phyloP scores from a whole-genome alignment of 176 grass and related monocot genomes.

The Avena insularis region DNA sequence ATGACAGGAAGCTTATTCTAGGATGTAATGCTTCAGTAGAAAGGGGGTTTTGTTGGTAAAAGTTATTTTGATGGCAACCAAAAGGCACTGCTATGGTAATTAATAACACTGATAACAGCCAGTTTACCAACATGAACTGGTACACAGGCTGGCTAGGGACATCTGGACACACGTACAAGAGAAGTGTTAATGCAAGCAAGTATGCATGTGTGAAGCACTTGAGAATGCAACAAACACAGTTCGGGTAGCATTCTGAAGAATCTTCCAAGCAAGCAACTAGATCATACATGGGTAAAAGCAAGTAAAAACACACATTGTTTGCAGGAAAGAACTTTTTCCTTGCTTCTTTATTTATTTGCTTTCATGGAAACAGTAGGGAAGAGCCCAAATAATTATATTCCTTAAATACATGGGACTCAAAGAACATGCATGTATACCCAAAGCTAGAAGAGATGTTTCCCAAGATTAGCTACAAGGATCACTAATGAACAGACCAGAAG shows the following conservation, averaged over 20 bases:
- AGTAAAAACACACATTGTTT: constrained; percentile 5
- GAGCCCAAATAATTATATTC: constrained; percentile 14
- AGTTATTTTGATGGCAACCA: background rate
- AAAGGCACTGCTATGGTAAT: constrained; percentile 7
- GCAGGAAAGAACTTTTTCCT: background rate
- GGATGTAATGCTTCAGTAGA: background rate
- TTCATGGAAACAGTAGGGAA: background rate
- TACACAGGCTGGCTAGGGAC: background rate
- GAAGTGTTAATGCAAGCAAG: background rate
- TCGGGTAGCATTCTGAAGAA: background rate
- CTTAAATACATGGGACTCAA: background rate
- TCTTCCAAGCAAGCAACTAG: background rate
- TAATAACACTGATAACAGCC: background rate
- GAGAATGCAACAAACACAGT: background rate
- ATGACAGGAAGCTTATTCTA: constrained; percentile 1
- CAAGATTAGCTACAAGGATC: background rate
- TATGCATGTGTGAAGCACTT: background rate
- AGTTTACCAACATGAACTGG: background rate
- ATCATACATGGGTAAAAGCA: constrained; percentile 7
- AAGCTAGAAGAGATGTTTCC: background rate
- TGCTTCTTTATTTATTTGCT: background rate
- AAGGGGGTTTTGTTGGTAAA: background rate
- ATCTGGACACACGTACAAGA: background rate
- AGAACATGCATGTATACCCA: background rate
- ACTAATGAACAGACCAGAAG: background rate